Evolutionary conservation across 176 grass and related monocot species (phyloP).

Genomic region (Pharus latifolius): DNA sequence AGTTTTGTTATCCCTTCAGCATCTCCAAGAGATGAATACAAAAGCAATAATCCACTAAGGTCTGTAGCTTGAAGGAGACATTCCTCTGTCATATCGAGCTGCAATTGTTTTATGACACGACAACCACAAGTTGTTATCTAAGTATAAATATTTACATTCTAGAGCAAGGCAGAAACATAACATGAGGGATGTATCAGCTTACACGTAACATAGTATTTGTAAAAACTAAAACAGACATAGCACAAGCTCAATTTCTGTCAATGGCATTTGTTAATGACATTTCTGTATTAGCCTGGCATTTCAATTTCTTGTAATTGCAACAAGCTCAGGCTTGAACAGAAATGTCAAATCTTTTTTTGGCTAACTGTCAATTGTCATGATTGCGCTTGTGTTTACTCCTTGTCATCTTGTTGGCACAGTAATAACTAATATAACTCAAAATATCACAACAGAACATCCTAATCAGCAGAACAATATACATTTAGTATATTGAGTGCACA

Average conservation of each 20-base stretch:
- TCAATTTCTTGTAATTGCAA: not conserved
- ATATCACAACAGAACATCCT: not conserved
- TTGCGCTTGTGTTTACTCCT: not conserved
- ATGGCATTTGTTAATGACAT: too few relatives aligned
- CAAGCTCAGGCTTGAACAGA: too few relatives aligned
- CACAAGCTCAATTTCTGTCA: not conserved
- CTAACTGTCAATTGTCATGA: not conserved
- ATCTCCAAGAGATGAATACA: constrained; percentile 92
- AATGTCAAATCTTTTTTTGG: not conserved
- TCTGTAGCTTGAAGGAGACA: constrained; percentile 63
- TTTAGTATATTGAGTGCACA: not conserved
- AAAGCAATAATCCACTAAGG: constrained; percentile 66
- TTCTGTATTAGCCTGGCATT: not conserved
- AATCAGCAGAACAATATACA: not conserved
- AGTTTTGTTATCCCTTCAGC: constrained; percentile 74
- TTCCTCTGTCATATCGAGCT: constrained; percentile 80
- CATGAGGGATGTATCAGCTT: not conserved
- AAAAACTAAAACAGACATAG: not conserved
- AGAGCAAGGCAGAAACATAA: not conserved
- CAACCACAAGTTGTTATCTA: not conserved
- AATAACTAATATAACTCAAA: not conserved
- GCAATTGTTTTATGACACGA: not conserved
- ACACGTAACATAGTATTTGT: not conserved
- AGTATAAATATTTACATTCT: constrained; percentile 1
- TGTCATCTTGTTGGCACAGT: not conserved